Evolutionary conservation across 2,329 filamentous ascomycete genomes (phyloP), one percentile per base, ranked within the genome.

Genomic region (Exophiala sp.): DNA sequence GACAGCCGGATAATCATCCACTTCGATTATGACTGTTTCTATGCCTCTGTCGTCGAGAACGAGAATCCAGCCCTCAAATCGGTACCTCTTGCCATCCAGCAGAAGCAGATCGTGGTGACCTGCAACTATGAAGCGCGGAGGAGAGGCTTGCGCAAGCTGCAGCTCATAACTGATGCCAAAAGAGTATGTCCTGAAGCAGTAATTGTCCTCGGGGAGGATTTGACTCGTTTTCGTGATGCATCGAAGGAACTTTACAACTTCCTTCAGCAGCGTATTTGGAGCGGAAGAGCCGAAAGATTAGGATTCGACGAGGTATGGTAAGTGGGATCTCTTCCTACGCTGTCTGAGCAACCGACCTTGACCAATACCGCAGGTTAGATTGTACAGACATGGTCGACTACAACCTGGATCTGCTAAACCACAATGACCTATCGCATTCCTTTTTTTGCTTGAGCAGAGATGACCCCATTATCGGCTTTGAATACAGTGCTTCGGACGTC

Each of bases 121-220:
- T 95, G 89, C 79, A 97, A 97, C 72, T 97, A 97, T 70, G 89
- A 88, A 67, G 92, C 92, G 18, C 84, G 92, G 34, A 76, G 83
- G 47, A 80, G 81, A 56, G 80, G 75, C 8, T 60, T 78, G 40
- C 69, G 81, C 69, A 97, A 99, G 75, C 78, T 97, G 56, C 91
- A 95, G 78, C 81, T 90, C 60, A 84, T 96, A 66, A 81, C 78
- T 49, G 90, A 96, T 58, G 94, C 92, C 3, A 88, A 83, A 71
- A 84, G 79, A 63, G 70, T 85, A 24, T 96, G 91, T 62, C 91
- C 91, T 0, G 89, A 95, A 52, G 81, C 95, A 12, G 83, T 96
- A 47, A 84, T 96, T 45, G 82, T 94, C 35, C 81, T 95, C 14
- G 91, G 92, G 29, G 91, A 97, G 71, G 91, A 95, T 64, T 75